Percentiles rank a stretch among this genome's conserved stretches.
Evolutionary conservation across 2,329 filamentous ascomycete species (phyloP).

Genomic region (Ceratocystis huliohia): DNA sequence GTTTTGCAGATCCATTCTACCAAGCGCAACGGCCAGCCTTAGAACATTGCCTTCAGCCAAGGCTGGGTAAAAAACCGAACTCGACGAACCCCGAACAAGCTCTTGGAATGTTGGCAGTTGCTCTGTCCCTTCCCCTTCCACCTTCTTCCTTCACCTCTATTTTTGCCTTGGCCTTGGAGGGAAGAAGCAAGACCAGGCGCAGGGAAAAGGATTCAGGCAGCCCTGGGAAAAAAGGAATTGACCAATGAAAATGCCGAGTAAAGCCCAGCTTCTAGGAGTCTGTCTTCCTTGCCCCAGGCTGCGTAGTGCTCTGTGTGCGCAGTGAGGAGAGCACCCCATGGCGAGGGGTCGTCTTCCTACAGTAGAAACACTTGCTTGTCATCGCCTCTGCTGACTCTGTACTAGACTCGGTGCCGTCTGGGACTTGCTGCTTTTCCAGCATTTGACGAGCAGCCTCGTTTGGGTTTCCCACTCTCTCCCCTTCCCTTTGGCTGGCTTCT

Average conservation of each 20-base stretch:
- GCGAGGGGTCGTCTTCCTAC: no score
- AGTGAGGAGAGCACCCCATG: no score
- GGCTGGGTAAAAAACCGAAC: neutral
- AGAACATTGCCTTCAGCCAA: neutral
- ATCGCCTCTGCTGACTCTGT: no score
- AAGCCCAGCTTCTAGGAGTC: neutral
- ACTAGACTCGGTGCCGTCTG: no score
- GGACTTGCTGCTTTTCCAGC: neutral
- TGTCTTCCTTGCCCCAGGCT: no score
- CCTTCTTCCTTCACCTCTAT: no score
- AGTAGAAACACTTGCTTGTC: no score
- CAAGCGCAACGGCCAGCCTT: neutral
- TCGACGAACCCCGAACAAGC: neutral
- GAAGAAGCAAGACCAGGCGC: neutral
- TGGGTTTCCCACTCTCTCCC: no score
- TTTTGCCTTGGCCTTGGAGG: neutral
- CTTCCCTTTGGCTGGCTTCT: neutral
- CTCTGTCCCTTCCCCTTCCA: neutral
- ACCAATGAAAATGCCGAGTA: neutral
- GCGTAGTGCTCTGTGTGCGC: no score
- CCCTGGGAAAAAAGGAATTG: neutral
- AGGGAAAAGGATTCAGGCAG: neutral
- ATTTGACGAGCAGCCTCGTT: neutral
- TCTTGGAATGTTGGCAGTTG: neutral
- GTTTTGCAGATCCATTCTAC: conserved; percentile 4